Base-by-base conservation (phyloP, 2,329 filamentous ascomycete genomes). In the Pseudohalonectria lignicola region DNA sequence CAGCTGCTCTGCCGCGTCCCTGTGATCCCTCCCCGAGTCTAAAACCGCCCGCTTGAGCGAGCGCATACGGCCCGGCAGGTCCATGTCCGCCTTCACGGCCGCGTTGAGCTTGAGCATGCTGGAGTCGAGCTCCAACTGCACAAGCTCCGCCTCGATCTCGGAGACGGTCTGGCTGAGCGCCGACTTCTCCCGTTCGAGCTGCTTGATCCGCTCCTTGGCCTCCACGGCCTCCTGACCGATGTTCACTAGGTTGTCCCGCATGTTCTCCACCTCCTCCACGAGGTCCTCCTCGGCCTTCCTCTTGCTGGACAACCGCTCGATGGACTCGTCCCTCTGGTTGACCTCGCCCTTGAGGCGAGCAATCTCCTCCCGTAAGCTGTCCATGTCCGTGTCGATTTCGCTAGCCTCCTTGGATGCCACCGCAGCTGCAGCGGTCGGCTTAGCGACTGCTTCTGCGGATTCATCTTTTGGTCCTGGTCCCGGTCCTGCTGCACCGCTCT, bases 191-290 rank as follows among this genome's bases (percentile, higher is more conserved):
- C 66, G 66, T 45, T 79, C 69, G 1, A 94, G 68, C 39, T 74
- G 67, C 60, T 93, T 80, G 47, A 77, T 75, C 54, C 74, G 79
- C 47, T 92, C 79, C 58, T 87, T 90, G 12, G 83, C 80, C 47
- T 85, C 79, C 10, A 94, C 86, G 49, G 90, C 82, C 43, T 93
- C 85, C 48, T 87, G 76, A 9, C 87, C 87, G 44, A 93, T 77
- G 35, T 76, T 69, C 31, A 90, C 62, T 7, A 96, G 64, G 46
- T 88, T 84, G 40, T 94, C 86, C 36, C 82, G 76, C 43, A 96
- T 64, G 4, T 75, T 79, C 49, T 93, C 86, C 41, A 95, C 83
- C 59, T 96, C 88, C 50, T 94, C 88, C 19, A 76, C 71, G 31
- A 94, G 65, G 16, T 81, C 80, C 39, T 90, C 85, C 40, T 92